Conservation (phyloP, 176 grass and related monocot genomes). For the Hordeum marinum region DNA sequence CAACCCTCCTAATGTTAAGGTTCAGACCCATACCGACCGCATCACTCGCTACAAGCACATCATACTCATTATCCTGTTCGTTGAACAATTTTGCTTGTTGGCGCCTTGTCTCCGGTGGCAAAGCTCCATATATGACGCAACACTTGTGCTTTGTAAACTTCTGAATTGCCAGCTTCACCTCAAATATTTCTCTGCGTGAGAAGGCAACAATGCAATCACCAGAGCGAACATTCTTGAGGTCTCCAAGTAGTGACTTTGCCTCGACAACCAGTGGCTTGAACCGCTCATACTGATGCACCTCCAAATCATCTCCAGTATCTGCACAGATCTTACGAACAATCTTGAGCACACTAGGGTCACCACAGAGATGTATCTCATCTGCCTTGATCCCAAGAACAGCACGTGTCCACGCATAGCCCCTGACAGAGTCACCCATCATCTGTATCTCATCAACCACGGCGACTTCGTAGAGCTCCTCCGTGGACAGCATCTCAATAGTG, state of each 20-base stretch:
- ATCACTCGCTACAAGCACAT: slow-evolving; percentile 89
- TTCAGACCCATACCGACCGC: slow-evolving; percentile 93
- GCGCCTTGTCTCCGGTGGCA: slow-evolving; percentile 82
- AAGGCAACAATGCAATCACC: slow-evolving; percentile 88
- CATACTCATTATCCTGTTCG: slow-evolving; percentile 81
- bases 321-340: slow-evolving; percentile 64
- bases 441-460: slow-evolving; percentile 94
- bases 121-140: slow-evolving; percentile 85
- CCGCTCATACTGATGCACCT: slow-evolving; percentile 65
- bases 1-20: slow-evolving; percentile 92
- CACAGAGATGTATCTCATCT: slow-evolving; percentile 94
- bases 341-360: slow-evolving; percentile 85
- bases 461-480: slow-evolving; percentile 74
- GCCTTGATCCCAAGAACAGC: slow-evolving; percentile 88
- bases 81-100: slow-evolving; percentile 88
- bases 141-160: slow-evolving; percentile 95
- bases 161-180: slow-evolving; percentile 90
- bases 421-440: slow-evolving; percentile 75
- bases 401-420: slow-evolving; percentile 84
- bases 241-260: slow-evolving; percentile 69
- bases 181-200: slow-evolving; percentile 86
- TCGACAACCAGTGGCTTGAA: slow-evolving; percentile 95
- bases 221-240: slow-evolving; percentile 70
- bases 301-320: slow-evolving; percentile 75
- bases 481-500: slow-evolving; percentile 84